These are phyloP conservation scores for Arachnomyces sp. DNA, from an alignment of 2,329 filamentous ascomycete species.

Conservation along the genomic window DNA sequence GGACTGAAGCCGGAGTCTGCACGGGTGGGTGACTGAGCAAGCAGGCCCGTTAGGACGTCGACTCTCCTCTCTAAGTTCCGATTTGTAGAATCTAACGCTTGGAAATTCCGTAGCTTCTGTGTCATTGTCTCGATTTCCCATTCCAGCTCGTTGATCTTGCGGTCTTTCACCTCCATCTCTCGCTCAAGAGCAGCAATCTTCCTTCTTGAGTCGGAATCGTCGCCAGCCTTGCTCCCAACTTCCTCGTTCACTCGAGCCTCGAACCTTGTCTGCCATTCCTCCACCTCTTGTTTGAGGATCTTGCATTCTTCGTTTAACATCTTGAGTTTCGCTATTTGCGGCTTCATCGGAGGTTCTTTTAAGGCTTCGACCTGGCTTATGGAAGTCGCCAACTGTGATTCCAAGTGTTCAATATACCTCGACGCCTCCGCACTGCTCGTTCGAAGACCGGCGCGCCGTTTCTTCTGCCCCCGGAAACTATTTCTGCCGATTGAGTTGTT, in stretches of 20 bases:
- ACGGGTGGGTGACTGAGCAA: conserved; percentile 28
- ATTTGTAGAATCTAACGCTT: conserved; percentile 25
- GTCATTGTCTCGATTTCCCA: conserved; percentile 24
- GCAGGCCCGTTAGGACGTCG: conserved; percentile 29
- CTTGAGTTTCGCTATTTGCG: conserved; percentile 30
- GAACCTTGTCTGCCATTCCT: conserved; percentile 25
- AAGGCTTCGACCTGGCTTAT: conserved; percentile 32
- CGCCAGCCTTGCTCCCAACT: conserved; percentile 20
- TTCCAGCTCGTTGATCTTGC: conserved; percentile 25
- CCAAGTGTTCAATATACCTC: conserved; percentile 44
- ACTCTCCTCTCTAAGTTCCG: conserved; percentile 26
- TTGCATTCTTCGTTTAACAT: conserved; percentile 25
- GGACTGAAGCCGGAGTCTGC: conserved; percentile 13
- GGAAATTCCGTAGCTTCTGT: conserved; percentile 25
- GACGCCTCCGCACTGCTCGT: conserved; percentile 33
- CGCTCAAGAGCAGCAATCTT: conserved; percentile 26
- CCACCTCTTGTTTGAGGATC: conserved; percentile 24
- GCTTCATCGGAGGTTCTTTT: conserved; percentile 32
- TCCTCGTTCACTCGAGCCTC: conserved; percentile 27
- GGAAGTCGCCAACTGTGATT: conserved; percentile 36
- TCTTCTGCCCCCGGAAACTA: conserved; percentile 5
- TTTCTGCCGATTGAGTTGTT: too few relatives aligned
- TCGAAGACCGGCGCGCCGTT: conserved; percentile 2
- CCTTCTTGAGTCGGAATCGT: conserved; percentile 21
- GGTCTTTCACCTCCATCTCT: conserved; percentile 22